A percentile compares a stretch with the other conserved stretches of the same genome.
Conservation (phyloP, 192 early-diverging fungal genomes). For the Dissophora globulifera region DNA sequence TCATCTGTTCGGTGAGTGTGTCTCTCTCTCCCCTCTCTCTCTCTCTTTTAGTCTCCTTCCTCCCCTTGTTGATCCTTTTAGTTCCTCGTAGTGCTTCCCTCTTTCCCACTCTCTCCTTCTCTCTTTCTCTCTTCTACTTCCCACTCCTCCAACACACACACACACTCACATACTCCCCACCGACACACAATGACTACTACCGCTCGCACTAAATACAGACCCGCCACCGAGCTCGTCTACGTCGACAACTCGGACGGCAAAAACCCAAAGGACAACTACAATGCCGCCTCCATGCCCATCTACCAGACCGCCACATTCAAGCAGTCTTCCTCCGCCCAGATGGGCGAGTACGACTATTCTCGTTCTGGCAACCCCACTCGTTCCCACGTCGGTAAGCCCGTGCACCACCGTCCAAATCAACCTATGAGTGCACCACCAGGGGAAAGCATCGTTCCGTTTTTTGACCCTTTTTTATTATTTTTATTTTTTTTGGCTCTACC, state of each 20-base stretch:
- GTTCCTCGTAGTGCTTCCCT: background rate
- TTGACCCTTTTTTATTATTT: no score
- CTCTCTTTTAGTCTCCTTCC: background rate
- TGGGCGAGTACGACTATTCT: conserved; percentile 95
- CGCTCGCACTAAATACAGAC: conserved; percentile 66
- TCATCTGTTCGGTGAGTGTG: no score
- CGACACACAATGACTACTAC: conserved; percentile 37
- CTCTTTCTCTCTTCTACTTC: background rate
- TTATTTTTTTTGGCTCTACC: no score
- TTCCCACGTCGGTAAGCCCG: conserved; percentile 77
- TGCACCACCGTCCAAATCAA: no score
- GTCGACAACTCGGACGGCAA: conserved; percentile 73
- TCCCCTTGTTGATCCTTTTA: background rate
- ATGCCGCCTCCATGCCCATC: conserved; percentile 92
- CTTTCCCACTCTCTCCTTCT: background rate
- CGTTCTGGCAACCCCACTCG: conserved; percentile 98
- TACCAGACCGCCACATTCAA: conserved; percentile 99
- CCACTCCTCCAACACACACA: background rate
- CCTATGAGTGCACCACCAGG: no score
- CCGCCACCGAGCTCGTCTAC: conserved; percentile 80
- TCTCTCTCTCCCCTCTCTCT: conserved; percentile 2
- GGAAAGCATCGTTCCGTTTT: no score
- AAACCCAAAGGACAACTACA: conserved; percentile 82
- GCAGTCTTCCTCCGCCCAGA: conserved; percentile 80
- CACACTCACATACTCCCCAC: background rate